A percentile compares a stretch with the other conserved stretches of the same genome.
Conservation (phyloP, 2,329 filamentous ascomycete species). For the Ophiostoma novo-ulmi region DNA sequence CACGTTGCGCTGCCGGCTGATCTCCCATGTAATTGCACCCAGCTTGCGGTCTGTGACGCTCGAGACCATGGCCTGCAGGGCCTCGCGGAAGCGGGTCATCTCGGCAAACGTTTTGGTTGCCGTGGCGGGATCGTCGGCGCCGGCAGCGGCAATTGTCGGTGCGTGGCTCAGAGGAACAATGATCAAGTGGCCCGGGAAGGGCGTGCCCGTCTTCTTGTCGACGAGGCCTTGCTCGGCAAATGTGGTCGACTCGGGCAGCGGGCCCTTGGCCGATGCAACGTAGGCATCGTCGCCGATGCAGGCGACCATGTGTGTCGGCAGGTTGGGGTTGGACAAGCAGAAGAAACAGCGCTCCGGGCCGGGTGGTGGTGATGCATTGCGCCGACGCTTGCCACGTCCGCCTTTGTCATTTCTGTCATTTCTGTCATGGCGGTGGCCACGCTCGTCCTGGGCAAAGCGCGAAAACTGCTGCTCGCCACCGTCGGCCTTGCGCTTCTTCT, state of each 20-base stretch:
- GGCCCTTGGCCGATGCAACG: slow-evolving; percentile 86
- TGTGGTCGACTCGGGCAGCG: slow-evolving; percentile 65
- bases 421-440: slow-evolving; percentile 38
- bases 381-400: slow-evolving; percentile 41
- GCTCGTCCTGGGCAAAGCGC: slow-evolving; percentile 43
- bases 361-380: slow-evolving; percentile 50
- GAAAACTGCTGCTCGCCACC: slow-evolving; percentile 39
- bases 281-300: slow-evolving; percentile 85
- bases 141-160: slow-evolving; percentile 58
- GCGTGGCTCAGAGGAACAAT: slow-evolving; percentile 85
- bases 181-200: slow-evolving; percentile 79
- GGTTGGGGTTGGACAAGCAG: slow-evolving; percentile 80
- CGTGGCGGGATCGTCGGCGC: slow-evolving; percentile 49
- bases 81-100: slow-evolving; percentile 74
- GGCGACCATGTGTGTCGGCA: slow-evolving; percentile 82
- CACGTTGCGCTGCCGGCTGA: slow-evolving; percentile 73
- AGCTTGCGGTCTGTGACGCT: slow-evolving; percentile 53
- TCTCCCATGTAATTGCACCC: slow-evolving; percentile 87
- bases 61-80: slow-evolving; percentile 76
- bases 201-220: not conserved
- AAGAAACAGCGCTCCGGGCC: slow-evolving; percentile 86
- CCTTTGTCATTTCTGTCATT: slow-evolving; percentile 34
- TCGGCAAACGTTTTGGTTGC: slow-evolving; percentile 64
- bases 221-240: slow-evolving; percentile 59
- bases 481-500: slow-evolving; percentile 32